phyloP scores from a whole-genome alignment of 1,139 yeast species.

The Blastobotrys buckinghamii region DNA sequence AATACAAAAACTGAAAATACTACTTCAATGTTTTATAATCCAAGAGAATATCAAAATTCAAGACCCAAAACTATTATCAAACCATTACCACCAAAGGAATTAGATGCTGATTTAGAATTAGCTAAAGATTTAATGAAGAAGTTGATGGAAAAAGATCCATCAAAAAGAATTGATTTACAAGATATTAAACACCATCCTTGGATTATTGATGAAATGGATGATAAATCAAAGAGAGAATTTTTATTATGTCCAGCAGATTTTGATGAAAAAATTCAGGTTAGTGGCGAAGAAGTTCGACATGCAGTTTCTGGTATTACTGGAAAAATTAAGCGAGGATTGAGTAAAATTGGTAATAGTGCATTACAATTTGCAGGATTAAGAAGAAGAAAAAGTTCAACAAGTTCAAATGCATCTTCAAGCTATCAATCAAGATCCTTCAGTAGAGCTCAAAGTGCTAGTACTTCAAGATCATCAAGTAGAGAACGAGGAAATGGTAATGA shows the following conservation, averaged over 20 bases:
- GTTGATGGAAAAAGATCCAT: conserved; percentile 67
- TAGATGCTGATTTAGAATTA: conserved; percentile 28
- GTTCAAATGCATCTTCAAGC: conserved; percentile 16
- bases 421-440: neutral
- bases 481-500: conserved; percentile 12
- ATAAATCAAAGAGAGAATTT: conserved; percentile 35
- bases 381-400: conserved; percentile 22
- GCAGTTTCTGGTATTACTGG: conserved; percentile 80
- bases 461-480: conserved; percentile 18
- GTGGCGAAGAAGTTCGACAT: conserved; percentile 61
- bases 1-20: too few species aligned
- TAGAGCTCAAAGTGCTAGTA: neutral
- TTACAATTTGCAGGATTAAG: conserved; percentile 39
- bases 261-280: conserved; percentile 47
- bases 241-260: conserved; percentile 28
- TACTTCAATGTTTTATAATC: conserved; percentile 8
- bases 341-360: conserved; percentile 42
- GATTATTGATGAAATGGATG: conserved; percentile 54
- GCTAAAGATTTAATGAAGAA: conserved; percentile 63
- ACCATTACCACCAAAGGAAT: conserved; percentile 8
- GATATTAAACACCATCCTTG: conserved; percentile 82
- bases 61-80: neutral
- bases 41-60: neutral
- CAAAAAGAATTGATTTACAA: conserved; percentile 58
- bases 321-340: conserved; percentile 53